These are phyloP conservation scores for Picea engelmannii DNA, from an alignment of 83 land plant species.

Conservation along the genomic window DNA sequence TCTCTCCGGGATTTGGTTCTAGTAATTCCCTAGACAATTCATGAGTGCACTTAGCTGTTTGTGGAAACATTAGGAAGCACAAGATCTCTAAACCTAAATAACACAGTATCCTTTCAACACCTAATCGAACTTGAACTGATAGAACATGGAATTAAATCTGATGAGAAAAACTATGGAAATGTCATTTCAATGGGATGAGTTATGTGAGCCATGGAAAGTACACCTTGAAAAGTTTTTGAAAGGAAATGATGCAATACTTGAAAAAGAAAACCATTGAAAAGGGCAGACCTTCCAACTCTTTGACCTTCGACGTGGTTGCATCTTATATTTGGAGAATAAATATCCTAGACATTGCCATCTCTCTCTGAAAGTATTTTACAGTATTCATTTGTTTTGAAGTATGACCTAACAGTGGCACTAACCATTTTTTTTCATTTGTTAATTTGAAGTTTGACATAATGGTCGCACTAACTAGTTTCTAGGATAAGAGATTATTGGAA, in stretches of 20 bases:
- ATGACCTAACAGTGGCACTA: too few relatives aligned
- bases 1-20: slow-evolving; percentile 45
- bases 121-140: slow-evolving; percentile 31
- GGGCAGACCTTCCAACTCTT: slow-evolving; percentile 17
- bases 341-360: too few relatives aligned
- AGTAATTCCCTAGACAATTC: slow-evolving; percentile 52
- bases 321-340: not conserved
- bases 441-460: too few relatives aligned
- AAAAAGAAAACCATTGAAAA: slow-evolving; percentile 23
- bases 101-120: slow-evolving; percentile 38
- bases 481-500: too few relatives aligned
- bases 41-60: slow-evolving; percentile 23
- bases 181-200: slow-evolving; percentile 18
- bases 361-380: too few relatives aligned
- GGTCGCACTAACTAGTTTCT: too few relatives aligned
- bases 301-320: slow-evolving; percentile 49
- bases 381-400: too few relatives aligned
- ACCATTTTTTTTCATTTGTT: too few relatives aligned
- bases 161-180: slow-evolving; percentile 17
- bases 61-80: slow-evolving; percentile 10
- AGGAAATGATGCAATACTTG: slow-evolving; percentile 26
- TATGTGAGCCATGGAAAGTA: slow-evolving; percentile 16
- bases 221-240: slow-evolving; percentile 39
- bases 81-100: not conserved
- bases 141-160: slow-evolving; percentile 10